Percentiles rank a stretch among this genome's conserved stretches.
These are phyloP conservation scores for Stellera chamaejasme DNA, from an alignment of 345 rosid genomes.

Conservation along the genomic window DNA sequence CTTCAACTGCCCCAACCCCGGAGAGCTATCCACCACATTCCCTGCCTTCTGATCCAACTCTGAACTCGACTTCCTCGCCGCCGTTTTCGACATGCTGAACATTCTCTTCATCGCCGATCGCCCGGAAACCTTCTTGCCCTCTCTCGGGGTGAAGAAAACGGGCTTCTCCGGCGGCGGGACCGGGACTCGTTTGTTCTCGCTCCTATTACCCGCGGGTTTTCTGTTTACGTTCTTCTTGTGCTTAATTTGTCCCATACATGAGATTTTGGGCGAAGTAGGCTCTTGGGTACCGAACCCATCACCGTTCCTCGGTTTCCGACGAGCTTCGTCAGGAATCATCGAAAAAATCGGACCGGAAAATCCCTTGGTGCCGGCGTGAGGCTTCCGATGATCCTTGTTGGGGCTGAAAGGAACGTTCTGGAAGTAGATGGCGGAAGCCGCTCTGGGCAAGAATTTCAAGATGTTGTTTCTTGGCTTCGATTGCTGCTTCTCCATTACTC, in stretches of 20 bases:
- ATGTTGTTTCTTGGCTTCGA: constrained; percentile 30
- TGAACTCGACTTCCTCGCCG: constrained; percentile 20
- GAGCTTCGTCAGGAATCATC: constrained; percentile 54
- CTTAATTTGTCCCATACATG: constrained; percentile 93
- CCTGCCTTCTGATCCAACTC: background rate
- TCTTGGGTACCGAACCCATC: constrained; percentile 28
- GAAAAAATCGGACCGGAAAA: constrained; percentile 55
- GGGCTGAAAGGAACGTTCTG: constrained; percentile 65
- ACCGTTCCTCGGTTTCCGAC: constrained; percentile 33
- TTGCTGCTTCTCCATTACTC: constrained; percentile 26
- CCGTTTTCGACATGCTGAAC: constrained; percentile 17
- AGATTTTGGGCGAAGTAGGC: constrained; percentile 84
- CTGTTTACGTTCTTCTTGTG: constrained; percentile 28
- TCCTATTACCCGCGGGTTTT: constrained; percentile 1
- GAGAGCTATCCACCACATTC: constrained; percentile 27
- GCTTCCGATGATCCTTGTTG: constrained; percentile 33
- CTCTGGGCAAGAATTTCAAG: constrained; percentile 53
- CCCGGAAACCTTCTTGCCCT: constrained; percentile 19
- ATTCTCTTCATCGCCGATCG: constrained; percentile 34
- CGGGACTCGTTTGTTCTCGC: constrained; percentile 7
- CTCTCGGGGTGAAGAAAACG: constrained; percentile 12
- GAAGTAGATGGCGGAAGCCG: constrained; percentile 38
- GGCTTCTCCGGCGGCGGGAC: constrained; percentile 13
- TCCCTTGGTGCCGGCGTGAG: constrained; percentile 24
- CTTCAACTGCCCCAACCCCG: constrained; percentile 68